phyloP scores from a whole-genome alignment of 75 land plant genomes.

The Isoetes taiwanensis region DNA sequence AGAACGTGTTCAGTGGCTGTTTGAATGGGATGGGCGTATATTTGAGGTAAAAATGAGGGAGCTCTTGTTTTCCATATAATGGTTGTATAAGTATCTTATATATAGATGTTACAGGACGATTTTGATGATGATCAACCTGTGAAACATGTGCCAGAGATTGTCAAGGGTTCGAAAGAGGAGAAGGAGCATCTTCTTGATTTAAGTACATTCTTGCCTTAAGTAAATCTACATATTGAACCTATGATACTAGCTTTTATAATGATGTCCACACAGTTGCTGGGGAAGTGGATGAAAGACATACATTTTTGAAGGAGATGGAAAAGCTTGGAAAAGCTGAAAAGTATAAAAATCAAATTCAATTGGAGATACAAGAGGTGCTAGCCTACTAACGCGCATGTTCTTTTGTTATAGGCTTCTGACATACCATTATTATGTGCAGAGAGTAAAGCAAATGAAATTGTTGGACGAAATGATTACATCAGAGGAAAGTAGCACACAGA shows the following conservation, averaged over 20 bases:
- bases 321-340: background rate
- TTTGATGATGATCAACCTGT: background rate
- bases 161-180: constrained; percentile 7
- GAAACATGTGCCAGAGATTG: background rate
- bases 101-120: background rate
- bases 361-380: constrained; percentile 6
- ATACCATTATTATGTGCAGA: too few relatives aligned
- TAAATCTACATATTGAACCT: background rate
- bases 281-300: background rate
- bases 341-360: background rate
- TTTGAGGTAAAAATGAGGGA: background rate
- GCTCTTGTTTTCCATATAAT: background rate
- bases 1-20: background rate
- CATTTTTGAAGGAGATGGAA: background rate
- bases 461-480: too few relatives aligned
- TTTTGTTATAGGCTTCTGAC: too few relatives aligned
- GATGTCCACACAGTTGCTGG: background rate
- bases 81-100: background rate
- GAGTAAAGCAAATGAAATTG: too few relatives aligned
- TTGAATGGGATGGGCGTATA: background rate
- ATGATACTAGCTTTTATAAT: background rate
- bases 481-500: too few relatives aligned
- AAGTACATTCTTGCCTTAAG: background rate
- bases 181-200: constrained; percentile 3
- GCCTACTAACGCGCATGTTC: too few relatives aligned